Evolutionary conservation across 1,139 yeast species (phyloP), one percentile per base, ranked within the genome.

Genomic region (Tardiomyces digboiensis): DNA sequence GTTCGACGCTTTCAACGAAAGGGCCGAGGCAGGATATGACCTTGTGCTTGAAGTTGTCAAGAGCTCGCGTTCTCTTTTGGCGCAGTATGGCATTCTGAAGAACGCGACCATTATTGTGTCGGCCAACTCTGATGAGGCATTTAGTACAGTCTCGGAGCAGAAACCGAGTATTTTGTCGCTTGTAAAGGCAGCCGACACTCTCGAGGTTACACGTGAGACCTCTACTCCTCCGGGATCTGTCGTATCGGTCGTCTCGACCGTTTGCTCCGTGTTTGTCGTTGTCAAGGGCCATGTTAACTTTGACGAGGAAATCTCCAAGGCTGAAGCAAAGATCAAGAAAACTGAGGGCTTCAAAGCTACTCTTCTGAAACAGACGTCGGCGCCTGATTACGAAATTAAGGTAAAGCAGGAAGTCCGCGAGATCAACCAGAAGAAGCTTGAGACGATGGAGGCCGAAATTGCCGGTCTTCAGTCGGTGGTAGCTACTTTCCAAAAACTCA

Each of bases 271-370:
- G 36, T 95, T 86, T 59, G 78, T 89, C 33, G 75, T 91, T 62
- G 97, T 91, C 48, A 87, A 87, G 74, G 97, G 97, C 45, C 93
- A 85, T 62, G 80, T 91, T 56, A 97, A 91, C 62, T 77, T 89
- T 57, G 97, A 88, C 57, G 82, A 84, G 43, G 97, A 91, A 68
- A 85, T 91, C 58, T 61, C 73, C 54, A 91, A 89, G 75, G 94
- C 89, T 40, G 65, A 72, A 57, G 80, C 78, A 75, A 14, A 84
- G 70, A 74, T 88, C 59, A 73, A 67, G 46, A 80, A 78, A 65
- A 69, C 74, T 38, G 62, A 65, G 50, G 72, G 70, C 55, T 60
- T 71, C 45, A 72, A 75, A 57, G 68, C 67, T 40, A 65, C 70
- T 49, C 68, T 81, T 45, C 74, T 75, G 55, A 81, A 80, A 67